Evolutionary conservation across 1,284 basidiomycete genomes (phyloP).

Genomic region (Termitomyces sp.): DNA sequence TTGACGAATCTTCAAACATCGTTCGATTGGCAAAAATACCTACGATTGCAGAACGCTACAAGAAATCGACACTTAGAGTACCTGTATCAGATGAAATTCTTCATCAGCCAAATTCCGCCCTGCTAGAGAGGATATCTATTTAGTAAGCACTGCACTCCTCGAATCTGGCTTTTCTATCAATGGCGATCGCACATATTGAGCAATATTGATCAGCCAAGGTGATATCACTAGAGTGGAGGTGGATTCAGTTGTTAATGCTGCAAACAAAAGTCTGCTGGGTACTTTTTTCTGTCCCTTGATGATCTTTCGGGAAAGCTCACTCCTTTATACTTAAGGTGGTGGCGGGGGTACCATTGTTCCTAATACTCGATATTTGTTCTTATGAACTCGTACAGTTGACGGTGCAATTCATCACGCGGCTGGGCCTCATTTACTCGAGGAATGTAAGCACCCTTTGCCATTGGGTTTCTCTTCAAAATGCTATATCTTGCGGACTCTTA

Average conservation of each 20-base stretch:
- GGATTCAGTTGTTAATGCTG: constrained; percentile 87
- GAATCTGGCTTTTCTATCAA: too few species aligned
- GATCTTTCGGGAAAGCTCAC: not conserved
- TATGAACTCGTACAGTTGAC: constrained; percentile 49
- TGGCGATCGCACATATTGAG: too few species aligned
- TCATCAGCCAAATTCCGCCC: constrained; percentile 30
- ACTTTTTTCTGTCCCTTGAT: constrained; percentile 16
- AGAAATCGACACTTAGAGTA: constrained; percentile 26
- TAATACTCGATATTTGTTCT: not conserved
- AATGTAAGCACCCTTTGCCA: constrained; percentile 48
- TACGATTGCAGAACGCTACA: constrained; percentile 49
- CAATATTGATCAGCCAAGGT: constrained; percentile 49
- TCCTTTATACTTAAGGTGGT: constrained; percentile 47
- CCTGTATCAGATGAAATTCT: constrained; percentile 24
- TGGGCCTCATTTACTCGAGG: constrained; percentile 64
- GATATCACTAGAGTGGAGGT: constrained; percentile 72
- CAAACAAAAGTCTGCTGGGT: constrained; percentile 76
- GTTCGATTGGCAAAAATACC: constrained; percentile 41
- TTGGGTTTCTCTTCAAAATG: not conserved
- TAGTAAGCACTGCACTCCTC: constrained; percentile 40
- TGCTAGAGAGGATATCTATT: constrained; percentile 54
- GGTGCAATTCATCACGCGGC: constrained; percentile 87
- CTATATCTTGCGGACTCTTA: constrained; percentile 4
- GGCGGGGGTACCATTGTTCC: constrained; percentile 52
- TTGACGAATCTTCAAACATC: constrained; percentile 21